Evolutionary conservation across 805 yeast species (phyloP).

Genomic region (Kodamaea jinghongensis): DNA sequence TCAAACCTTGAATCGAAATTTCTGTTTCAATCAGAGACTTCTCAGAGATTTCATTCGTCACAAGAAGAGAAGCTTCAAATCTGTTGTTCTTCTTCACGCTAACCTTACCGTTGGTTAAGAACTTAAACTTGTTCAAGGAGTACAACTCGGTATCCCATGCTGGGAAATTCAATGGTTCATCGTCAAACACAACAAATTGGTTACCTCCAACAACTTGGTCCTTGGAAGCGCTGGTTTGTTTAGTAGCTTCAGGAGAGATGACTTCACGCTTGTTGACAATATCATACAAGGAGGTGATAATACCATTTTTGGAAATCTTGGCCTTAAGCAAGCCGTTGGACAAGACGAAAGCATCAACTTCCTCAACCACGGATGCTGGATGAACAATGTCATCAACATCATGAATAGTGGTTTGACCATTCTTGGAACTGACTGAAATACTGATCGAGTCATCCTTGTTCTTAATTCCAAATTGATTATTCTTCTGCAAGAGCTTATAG

Average conservation of each 20-base stretch:
- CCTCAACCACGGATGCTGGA: constrained; percentile 50
- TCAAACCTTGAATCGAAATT: constrained; percentile 64
- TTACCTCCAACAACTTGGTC: constrained; percentile 56
- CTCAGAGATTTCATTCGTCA: constrained; percentile 57
- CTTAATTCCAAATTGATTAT: constrained; percentile 12
- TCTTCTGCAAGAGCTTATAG: constrained; percentile 12
- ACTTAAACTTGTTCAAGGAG: constrained; percentile 69
- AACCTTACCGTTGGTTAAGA: constrained; percentile 40
- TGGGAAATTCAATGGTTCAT: constrained; percentile 85
- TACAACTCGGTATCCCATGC: constrained; percentile 98
- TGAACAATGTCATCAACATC: constrained; percentile 22
- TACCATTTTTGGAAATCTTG: constrained; percentile 48
- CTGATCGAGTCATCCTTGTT: constrained; percentile 13
- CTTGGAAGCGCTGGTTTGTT: constrained; percentile 35
- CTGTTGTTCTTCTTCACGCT: constrained; percentile 49
- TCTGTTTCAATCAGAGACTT: constrained; percentile 60
- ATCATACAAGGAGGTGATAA: constrained; percentile 64
- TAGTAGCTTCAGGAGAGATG: constrained; percentile 55
- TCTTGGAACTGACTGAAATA: constrained; percentile 21
- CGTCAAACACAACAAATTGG: constrained; percentile 79
- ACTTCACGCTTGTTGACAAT: constrained; percentile 56
- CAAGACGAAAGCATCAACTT: constrained; percentile 46
- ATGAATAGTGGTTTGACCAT: constrained; percentile 18
- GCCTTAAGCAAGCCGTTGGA: constrained; percentile 63
- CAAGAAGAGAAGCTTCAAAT: constrained; percentile 59